Percentiles rank a stretch among this genome's conserved stretches.
Conservation (phyloP, 805 yeast genomes). For the Schwanniomyces pseudopolymorphus region DNA sequence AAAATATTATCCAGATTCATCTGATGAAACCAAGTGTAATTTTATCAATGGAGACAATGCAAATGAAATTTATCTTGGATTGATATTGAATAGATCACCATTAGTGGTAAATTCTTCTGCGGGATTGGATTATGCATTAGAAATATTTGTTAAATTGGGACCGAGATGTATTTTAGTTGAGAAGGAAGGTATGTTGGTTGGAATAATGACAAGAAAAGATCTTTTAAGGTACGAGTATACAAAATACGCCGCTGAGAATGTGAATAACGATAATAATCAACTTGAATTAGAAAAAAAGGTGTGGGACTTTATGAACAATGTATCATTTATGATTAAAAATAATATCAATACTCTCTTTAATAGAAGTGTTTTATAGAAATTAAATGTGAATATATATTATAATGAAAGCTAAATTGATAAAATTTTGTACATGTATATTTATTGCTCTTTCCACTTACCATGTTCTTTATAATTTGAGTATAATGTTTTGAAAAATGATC, state of each 20-base stretch:
- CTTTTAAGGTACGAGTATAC: constrained; percentile 60
- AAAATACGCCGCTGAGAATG: constrained; percentile 21
- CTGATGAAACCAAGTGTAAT: constrained; percentile 9
- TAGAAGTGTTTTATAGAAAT: constrained; percentile 30
- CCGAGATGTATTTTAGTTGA: constrained; percentile 73
- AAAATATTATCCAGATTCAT: constrained; percentile 15
- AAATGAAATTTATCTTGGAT: constrained; percentile 14
- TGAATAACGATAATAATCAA: constrained; percentile 10
- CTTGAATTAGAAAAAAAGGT: constrained; percentile 29
- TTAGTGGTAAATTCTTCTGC: constrained; percentile 54
- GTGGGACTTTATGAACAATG: constrained; percentile 31
- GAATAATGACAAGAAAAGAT: constrained; percentile 85
- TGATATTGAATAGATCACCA: constrained; percentile 55
- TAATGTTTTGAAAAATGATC: constrained; percentile 62
- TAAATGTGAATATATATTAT: constrained; percentile 11
- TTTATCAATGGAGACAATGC: constrained; percentile 7
- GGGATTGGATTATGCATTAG: constrained; percentile 60
- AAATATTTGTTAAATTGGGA: constrained; percentile 75
- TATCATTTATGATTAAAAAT: constrained; percentile 17
- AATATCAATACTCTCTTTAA: constrained; percentile 28
- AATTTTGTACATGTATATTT: too few species aligned
- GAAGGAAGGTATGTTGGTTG: constrained; percentile 55
- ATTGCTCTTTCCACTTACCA: constrained; percentile 80
- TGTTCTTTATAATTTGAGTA: constrained; percentile 71
- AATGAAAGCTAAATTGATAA: too few species aligned